These are phyloP conservation scores for Brasenia schreberi DNA, from an alignment of 164 flowering plant species.

Conservation along the genomic window DNA sequence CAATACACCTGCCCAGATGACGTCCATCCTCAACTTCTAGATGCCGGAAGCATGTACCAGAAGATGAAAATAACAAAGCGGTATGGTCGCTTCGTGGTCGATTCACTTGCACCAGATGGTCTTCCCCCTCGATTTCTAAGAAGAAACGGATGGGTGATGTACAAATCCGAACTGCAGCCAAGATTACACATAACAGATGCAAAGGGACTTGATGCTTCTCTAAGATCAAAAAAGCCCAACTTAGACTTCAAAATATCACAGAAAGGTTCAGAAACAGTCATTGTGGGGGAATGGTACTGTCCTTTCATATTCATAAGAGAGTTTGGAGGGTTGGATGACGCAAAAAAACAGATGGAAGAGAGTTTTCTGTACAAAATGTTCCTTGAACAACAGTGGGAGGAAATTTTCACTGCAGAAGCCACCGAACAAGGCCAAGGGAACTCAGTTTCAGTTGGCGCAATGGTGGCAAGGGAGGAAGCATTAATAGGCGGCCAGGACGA, in stretches of 20 bases:
- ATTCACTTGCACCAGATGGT: conserved; percentile 9
- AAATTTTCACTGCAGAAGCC: conserved; percentile 15
- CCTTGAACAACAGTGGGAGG: conserved; percentile 54
- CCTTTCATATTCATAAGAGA: conserved; percentile 14
- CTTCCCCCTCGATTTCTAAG: conserved; percentile 9
- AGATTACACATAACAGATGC: background rate
- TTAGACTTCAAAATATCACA: conserved; percentile 4
- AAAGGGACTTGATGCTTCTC: conserved; percentile 2
- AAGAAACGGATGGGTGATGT: conserved; percentile 7
- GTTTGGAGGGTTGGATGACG: background rate
- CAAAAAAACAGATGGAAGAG: conserved; percentile 23
- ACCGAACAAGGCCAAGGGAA: conserved; percentile 13
- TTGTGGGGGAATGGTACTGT: conserved; percentile 9
- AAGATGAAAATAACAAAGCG: conserved; percentile 17
- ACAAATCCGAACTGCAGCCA: background rate
- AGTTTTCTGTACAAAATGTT: conserved; percentile 41
- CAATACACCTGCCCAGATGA: conserved; percentile 18
- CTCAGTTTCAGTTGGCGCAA: background rate
- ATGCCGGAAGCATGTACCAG: conserved; percentile 27
- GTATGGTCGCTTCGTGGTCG: conserved; percentile 8
- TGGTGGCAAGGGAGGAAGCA: conserved; percentile 1
- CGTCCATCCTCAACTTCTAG: conserved; percentile 23
- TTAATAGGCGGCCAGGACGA: conserved; percentile 1
- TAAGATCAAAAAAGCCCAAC: conserved; percentile 1
- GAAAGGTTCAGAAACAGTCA: background rate